Conservation (phyloP, 1,284 basidiomycete species). For the Leucoagaricus sp. region DNA sequence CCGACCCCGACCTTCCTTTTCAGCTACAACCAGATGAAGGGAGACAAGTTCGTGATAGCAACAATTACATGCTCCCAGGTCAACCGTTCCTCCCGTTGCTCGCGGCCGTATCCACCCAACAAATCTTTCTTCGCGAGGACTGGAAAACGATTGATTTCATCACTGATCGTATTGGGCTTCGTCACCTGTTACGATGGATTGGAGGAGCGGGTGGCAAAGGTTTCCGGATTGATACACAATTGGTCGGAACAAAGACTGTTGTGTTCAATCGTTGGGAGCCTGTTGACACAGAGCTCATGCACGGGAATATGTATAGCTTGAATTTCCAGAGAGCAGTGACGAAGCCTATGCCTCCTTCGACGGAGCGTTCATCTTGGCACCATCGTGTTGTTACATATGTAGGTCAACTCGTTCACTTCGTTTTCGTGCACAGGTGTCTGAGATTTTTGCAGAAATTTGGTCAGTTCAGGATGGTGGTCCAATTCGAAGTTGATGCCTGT, state of each 20-base stretch:
- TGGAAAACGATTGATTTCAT: slow-evolving; percentile 54
- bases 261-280: slow-evolving; percentile 54
- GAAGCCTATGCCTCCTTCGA: slow-evolving; percentile 39
- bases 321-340: slow-evolving; percentile 54
- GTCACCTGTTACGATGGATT: slow-evolving; percentile 55
- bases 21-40: slow-evolving; percentile 48
- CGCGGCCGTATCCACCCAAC: slow-evolving; percentile 46
- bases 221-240: slow-evolving; percentile 49
- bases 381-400: slow-evolving; percentile 56
- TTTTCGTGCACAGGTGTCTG: background rate
- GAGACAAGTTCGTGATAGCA: slow-evolving; percentile 47
- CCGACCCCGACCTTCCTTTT: slow-evolving; percentile 42
- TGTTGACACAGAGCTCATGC: slow-evolving; percentile 31
- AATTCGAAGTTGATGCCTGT: slow-evolving; percentile 51
- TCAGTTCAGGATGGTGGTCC: slow-evolving; percentile 49
- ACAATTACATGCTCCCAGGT: slow-evolving; percentile 43
- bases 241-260: slow-evolving; percentile 52
- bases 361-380: slow-evolving; percentile 40
- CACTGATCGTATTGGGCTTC: slow-evolving; percentile 58
- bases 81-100: slow-evolving; percentile 49
- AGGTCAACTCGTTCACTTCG: slow-evolving; percentile 20
- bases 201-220: slow-evolving; percentile 27
- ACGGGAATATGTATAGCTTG: slow-evolving; percentile 42
- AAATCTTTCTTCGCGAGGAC: slow-evolving; percentile 33
- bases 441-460: slow-evolving; percentile 39